These are phyloP conservation scores for Inonotus hispidus DNA, from an alignment of 1,284 basidiomycete species.

Conservation along the genomic window DNA sequence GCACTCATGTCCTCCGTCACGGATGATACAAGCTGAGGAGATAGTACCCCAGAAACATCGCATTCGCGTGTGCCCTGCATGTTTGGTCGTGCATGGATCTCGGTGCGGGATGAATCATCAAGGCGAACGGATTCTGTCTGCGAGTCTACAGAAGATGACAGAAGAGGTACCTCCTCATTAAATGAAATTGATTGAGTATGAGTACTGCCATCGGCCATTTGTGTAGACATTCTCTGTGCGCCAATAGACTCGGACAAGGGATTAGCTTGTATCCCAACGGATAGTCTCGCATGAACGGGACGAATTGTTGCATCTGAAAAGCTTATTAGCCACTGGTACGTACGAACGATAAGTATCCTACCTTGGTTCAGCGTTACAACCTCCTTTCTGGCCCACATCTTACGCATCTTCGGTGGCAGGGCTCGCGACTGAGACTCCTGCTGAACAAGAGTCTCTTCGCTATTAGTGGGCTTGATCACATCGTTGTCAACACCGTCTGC, in stretches of 20 bases:
- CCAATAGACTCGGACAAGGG: neutral
- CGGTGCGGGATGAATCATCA: neutral
- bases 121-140: neutral
- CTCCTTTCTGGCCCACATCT: slow-evolving; percentile 9
- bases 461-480: neutral
- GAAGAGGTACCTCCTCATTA: neutral
- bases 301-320: neutral
- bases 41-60: neutral
- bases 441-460: slow-evolving; percentile 8
- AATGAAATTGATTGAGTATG: neutral
- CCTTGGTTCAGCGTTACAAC: neutral
- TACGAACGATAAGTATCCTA: neutral
- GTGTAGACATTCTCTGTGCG: neutral
- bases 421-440: neutral
- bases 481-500: slow-evolving; percentile 2
- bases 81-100: neutral
- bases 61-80: neutral
- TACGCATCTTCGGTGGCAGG: slow-evolving; percentile 17
- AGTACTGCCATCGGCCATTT: neutral
- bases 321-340: neutral
- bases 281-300: neutral
- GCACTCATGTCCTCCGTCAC: neutral
- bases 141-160: neutral
- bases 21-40: neutral
- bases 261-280: slow-evolving; percentile 9